phyloP scores from a whole-genome alignment of 192 early-diverging fungal species.

The Gigaspora rosea region DNA sequence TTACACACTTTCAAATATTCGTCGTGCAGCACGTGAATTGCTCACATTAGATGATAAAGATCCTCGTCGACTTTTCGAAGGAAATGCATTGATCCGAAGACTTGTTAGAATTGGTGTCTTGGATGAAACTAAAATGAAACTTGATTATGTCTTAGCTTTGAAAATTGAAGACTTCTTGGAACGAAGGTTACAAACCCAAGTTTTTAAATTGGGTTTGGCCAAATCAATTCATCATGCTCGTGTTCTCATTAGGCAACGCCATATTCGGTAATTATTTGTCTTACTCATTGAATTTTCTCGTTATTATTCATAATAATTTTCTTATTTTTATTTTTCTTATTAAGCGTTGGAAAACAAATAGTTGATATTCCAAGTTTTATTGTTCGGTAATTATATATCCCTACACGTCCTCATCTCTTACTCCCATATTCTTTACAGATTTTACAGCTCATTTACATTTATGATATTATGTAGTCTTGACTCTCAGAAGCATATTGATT shows the following conservation, averaged over 20 bases:
- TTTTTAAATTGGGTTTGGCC: slow-evolving; percentile 96
- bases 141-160: slow-evolving; percentile 98
- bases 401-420: too few relatives aligned
- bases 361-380: slow-evolving; percentile 96
- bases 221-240: slow-evolving; percentile 99
- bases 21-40: slow-evolving; percentile 99
- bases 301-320: neutral
- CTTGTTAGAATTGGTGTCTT: slow-evolving; percentile 98
- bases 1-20: slow-evolving; percentile 97
- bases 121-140: slow-evolving; percentile 95
- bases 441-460: neutral
- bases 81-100: slow-evolving; percentile 98
- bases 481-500: slow-evolving; percentile 65
- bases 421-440: too few relatives aligned
- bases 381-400: slow-evolving; percentile 61
- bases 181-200: slow-evolving; percentile 95
- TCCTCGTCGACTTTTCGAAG: slow-evolving; percentile 97
- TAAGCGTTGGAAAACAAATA: slow-evolving; percentile 92
- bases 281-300: neutral
- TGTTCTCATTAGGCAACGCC: slow-evolving; percentile 97
- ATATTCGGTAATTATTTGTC: slow-evolving; percentile 73
- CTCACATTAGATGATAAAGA: slow-evolving; percentile 95
- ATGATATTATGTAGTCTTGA: slow-evolving; percentile 39
- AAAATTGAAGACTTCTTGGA: slow-evolving; percentile 99
- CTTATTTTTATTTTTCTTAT: neutral